A percentile compares a stretch with the other conserved stretches of the same genome.
Conservation (phyloP, 2,329 filamentous ascomycete genomes). For the Fusarium gaditjirri region DNA sequence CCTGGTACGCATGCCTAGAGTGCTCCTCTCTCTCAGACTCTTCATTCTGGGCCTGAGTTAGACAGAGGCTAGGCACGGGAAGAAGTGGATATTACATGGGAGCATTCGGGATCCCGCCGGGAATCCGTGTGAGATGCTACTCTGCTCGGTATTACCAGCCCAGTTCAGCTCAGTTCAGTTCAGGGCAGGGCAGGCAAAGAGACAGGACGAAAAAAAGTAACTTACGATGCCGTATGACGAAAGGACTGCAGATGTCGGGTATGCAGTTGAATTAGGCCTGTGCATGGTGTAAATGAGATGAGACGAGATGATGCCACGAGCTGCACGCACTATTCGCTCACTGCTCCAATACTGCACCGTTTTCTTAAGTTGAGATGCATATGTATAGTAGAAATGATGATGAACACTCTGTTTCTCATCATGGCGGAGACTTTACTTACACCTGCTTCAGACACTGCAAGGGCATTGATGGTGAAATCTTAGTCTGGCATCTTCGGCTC, state of each 20-base stretch:
- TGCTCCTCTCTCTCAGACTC: background rate
- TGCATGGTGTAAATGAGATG: constrained; percentile 4
- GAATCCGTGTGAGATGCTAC: background rate
- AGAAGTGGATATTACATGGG: constrained; percentile 37
- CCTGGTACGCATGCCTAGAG: constrained; percentile 2
- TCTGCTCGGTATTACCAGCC: background rate
- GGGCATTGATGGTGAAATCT: background rate
- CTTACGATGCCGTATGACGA: constrained; percentile 18
- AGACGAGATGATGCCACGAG: constrained; percentile 4
- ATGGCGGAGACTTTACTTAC: background rate
- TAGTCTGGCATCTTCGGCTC: background rate
- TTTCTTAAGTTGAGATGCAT: background rate
- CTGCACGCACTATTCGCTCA: constrained; percentile 2
- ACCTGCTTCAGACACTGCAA: background rate
- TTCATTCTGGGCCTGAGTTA: background rate
- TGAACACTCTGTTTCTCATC: constrained; percentile 4
- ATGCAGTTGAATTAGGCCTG: constrained; percentile 18
- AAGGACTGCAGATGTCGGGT: constrained; percentile 11
- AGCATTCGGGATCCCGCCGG: background rate
- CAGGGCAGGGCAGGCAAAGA: background rate
- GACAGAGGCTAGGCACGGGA: constrained; percentile 25
- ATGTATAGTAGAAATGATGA: background rate
- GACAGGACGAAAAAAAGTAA: background rate
- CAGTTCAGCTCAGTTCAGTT: constrained; percentile 1
- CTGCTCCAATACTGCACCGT: background rate